Base-by-base conservation (phyloP, 768 basidiomycete genomes). In the Tylopilus rubrobrunneus region DNA sequence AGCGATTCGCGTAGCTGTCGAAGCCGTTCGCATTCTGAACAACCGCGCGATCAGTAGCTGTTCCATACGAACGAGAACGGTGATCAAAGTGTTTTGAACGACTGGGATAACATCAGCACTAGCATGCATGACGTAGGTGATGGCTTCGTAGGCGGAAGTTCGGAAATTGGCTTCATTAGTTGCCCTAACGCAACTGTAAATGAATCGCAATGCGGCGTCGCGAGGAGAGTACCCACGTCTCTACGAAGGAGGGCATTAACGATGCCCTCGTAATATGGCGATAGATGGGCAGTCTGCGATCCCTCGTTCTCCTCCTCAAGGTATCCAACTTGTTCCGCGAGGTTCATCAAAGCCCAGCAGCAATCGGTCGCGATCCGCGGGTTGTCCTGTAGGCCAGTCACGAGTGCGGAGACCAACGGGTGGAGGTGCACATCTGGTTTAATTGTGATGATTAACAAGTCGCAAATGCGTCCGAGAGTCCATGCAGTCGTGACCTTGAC, bases 401-500 rank as follows among this genome's bases (percentile, higher is more conserved):
- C 92, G 47, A 98, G 79, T 8, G 90, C 92, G 10, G 85, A 79
- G 52, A 98, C 75, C 50, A 99, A 77, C 9, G 85, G 81, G 56
- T 89, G 87, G 9, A 99, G 77, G 68, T 97, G 92, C 2, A 88
- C 81, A 59, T 95, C 92, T 2, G 89, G 86, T 64, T 94, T 89
- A 75, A 99, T 94, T 17, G 86, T 83, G 45, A 80, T 72, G 61
- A 95, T 84, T 60, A 98, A 77, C 52, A 92, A 73, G 64, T 98
- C 97, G 66, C 93, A 96, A 59, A 99, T 96, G 39, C 93, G 79
- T 19, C 95, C 95, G 14, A 99, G 79, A 1, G 97, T 98, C 96
- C 96, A 99, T 3, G 97, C 95, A 27, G 92, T 92, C 1, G 94
- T 96, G 69, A 98, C 97, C 72, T 95, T 92, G 61, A 99, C 96